Conservation (phyloP, 129 eudicot species). For the Artemisia annua region DNA sequence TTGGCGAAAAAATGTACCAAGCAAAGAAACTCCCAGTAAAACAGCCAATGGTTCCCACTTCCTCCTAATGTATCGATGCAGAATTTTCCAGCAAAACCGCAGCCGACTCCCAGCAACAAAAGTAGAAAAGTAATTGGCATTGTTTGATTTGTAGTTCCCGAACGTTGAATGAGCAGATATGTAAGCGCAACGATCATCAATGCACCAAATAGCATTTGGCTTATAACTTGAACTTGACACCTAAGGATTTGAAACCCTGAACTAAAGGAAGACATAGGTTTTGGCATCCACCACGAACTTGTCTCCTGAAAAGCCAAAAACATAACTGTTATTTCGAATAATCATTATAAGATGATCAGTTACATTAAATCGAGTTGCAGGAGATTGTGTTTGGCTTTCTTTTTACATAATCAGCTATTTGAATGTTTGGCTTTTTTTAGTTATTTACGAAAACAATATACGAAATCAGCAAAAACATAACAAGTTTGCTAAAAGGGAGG, state of each 20-base stretch:
- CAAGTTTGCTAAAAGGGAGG: too few relatives aligned
- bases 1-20: constrained; percentile 63
- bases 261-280: constrained; percentile 62
- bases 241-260: constrained; percentile 53
- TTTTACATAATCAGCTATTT: too few relatives aligned
- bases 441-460: too few relatives aligned
- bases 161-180: constrained; percentile 57
- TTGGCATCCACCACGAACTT: constrained; percentile 86
- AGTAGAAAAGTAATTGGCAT: constrained; percentile 90
- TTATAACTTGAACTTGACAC: constrained; percentile 67
- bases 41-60: constrained; percentile 74
- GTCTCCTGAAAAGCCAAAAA: constrained; percentile 46
- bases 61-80: constrained; percentile 94
- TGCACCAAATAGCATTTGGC: constrained; percentile 67
- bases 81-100: constrained; percentile 73
- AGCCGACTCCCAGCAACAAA: constrained; percentile 56
- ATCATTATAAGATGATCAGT: too few relatives aligned
- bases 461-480: too few relatives aligned
- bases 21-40: constrained; percentile 75
- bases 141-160: constrained; percentile 55
- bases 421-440: too few relatives aligned
- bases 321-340: not conserved
- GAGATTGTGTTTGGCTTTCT: too few relatives aligned
- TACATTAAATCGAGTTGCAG: too few relatives aligned
- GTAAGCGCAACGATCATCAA: constrained; percentile 53